Conservation (phyloP, 371 early-diverging fungal genomes). For the Mortierella sp. region DNA sequence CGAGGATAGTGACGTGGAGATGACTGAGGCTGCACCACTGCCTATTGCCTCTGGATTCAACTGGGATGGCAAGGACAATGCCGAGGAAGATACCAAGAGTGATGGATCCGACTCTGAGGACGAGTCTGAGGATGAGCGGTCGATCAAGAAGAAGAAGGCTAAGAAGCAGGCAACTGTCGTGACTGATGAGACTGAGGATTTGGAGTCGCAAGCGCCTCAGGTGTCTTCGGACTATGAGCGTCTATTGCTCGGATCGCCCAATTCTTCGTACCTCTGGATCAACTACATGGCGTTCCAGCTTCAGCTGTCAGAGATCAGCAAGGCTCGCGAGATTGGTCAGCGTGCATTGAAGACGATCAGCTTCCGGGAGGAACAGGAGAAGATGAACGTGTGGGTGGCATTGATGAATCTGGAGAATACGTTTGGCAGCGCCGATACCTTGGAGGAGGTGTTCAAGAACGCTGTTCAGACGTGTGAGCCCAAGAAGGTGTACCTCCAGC, state of each 20-base stretch:
- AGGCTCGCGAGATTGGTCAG: conserved; percentile 93
- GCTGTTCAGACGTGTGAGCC: conserved; percentile 87
- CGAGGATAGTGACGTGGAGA: conserved; percentile 64
- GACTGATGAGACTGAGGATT: conserved; percentile 68
- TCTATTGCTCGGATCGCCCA: conserved; percentile 91
- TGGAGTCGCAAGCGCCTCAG: conserved; percentile 67
- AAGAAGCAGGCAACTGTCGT: conserved; percentile 60
- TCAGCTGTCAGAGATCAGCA: conserved; percentile 88
- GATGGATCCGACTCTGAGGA: conserved; percentile 30
- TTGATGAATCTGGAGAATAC: conserved; percentile 93
- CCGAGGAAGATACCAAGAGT: conserved; percentile 53
- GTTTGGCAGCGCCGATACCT: conserved; percentile 85
- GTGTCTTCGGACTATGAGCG: conserved; percentile 86
- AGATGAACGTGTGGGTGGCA: conserved; percentile 96
- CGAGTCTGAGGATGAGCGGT: conserved; percentile 56
- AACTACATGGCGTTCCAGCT: conserved; percentile 98
- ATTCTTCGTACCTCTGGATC: conserved; percentile 96
- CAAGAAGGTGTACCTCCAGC: conserved; percentile 86
- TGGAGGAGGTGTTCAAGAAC: conserved; percentile 85
- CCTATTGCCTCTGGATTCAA: conserved; percentile 63
- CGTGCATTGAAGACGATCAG: conserved; percentile 94
- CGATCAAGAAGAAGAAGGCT: conserved; percentile 60
- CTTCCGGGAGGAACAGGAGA: conserved; percentile 94
- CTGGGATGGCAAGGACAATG: conserved; percentile 68
- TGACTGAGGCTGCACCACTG: conserved; percentile 45